Percentiles rank a stretch among this genome's conserved stretches.
Evolutionary conservation across 192 early-diverging fungal genomes (phyloP).

Genomic region (Rhizophagus sp.): DNA sequence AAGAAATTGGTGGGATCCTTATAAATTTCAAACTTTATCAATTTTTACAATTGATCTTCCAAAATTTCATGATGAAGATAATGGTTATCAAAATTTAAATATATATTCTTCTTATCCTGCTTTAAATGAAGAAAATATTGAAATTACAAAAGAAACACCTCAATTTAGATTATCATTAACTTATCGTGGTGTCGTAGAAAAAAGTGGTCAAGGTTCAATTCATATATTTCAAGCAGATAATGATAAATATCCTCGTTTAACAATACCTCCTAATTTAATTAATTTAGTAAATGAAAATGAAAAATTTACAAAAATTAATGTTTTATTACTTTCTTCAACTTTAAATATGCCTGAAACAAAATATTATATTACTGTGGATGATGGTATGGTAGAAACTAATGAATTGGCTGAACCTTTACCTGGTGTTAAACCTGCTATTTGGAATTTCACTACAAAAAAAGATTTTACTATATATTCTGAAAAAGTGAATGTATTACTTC

Average conservation of each 20-base stretch:
- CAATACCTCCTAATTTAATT: neutral
- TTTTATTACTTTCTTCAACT: neutral
- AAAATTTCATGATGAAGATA: slow-evolving; percentile 1
- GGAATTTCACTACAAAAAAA: neutral
- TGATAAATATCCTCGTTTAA: neutral
- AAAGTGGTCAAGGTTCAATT: neutral
- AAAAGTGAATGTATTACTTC: neutral
- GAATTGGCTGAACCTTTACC: slow-evolving; percentile 3
- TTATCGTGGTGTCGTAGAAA: neutral
- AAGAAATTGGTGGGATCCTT: neutral
- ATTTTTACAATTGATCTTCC: neutral
- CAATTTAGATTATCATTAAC: neutral
- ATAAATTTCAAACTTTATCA: neutral
- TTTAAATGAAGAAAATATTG: neutral
- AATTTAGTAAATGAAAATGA: neutral
- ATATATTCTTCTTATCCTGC: neutral
- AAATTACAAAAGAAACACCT: neutral
- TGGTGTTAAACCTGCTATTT: neutral
- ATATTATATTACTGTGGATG: neutral
- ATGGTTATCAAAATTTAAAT: slow-evolving; percentile 14
- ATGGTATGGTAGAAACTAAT: neutral
- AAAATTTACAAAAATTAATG: neutral
- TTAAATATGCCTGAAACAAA: slow-evolving; percentile 1
- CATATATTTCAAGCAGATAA: neutral
- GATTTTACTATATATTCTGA: neutral